Base-by-base conservation (phyloP, 140 eudicot genomes). In the Cichorium intybus region DNA sequence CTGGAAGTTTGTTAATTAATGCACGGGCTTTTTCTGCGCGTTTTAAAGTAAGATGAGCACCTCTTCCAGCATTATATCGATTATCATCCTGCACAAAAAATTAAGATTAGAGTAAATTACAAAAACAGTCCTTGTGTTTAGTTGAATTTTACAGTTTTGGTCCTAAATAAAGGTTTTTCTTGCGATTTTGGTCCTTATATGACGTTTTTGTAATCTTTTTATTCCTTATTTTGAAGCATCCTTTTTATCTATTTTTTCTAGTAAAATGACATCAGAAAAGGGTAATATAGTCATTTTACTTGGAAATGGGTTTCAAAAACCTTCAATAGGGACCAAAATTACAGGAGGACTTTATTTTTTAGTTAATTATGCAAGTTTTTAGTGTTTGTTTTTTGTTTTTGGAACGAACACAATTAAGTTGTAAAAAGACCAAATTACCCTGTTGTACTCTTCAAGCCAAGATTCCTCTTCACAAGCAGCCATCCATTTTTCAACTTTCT, bases 1-100 rank as follows among this genome's bases (percentile, higher is more conserved):
- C 96, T 73, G 90, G 96, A 76, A 90, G 88, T 58, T 87, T 90
- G 62, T 54, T 87, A 49, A 87, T 88, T 74, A 90, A 74, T 6
- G 83, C 81, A 29, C 97, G 95, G 33, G 96, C 97, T 76, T 90
- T 87, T 73, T 90, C 97, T 29, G 97, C 96, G 41, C 97, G 97
- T 66, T 90, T 90, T 8, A 87, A 74, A 22, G 76, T 80, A 60
- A 87, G 87, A 76, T 90, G 97, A 64, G 96, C 95, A 74, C 97
- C 96, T 74, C 89, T 72, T 71, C 96, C 94, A 52, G 94, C 87
- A 54, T 88, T 88, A 63, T 88, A 88, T 35, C 96, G 80, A 56
- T 88, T 88, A 18, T 80, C 93, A 72, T 88, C 96, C 96, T 88
- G 47, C 53, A 64, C 8, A 21, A 27, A 71, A 12, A 39, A 50